phyloP scores from a whole-genome alignment of 2,329 filamentous ascomycete genomes.

The Phyllosticta citrichinensis region DNA sequence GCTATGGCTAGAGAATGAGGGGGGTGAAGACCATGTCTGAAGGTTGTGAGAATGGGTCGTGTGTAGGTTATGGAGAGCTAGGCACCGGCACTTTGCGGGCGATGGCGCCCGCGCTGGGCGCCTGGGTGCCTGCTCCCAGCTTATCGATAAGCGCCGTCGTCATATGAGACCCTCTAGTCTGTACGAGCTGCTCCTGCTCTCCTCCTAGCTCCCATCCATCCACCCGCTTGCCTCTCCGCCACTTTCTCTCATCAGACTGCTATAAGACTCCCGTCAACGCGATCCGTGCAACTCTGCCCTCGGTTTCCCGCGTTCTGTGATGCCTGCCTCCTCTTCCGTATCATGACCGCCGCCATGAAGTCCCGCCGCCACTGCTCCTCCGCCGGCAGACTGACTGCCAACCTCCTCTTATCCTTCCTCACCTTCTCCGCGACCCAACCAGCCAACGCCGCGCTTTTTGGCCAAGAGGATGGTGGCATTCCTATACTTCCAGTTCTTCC shows the following conservation, averaged over 20 bases:
- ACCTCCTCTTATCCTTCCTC: constrained; percentile 56
- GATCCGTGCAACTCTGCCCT: neutral
- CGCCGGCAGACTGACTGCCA: constrained; percentile 26
- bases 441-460: neutral
- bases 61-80: no score
- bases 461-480: constrained; percentile 7
- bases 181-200: neutral
- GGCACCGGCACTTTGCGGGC: no score
- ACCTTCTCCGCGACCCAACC: constrained; percentile 39
- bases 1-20: constrained; percentile 1
- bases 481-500: constrained; percentile 12
- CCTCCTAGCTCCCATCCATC: neutral
- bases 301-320: constrained; percentile 18
- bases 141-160: neutral
- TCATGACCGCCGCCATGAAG: constrained; percentile 14
- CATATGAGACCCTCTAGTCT: neutral
- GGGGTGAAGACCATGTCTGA: constrained; percentile 2
- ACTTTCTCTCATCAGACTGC: neutral
- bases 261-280: neutral
- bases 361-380: constrained; percentile 10
- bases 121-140: neutral
- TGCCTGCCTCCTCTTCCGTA: constrained; percentile 15
- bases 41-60: neutral
- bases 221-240: neutral
- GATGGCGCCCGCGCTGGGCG: neutral